Base-by-base conservation (phyloP, 257 asterid species). In the Parsonsia alboflavescens region DNA sequence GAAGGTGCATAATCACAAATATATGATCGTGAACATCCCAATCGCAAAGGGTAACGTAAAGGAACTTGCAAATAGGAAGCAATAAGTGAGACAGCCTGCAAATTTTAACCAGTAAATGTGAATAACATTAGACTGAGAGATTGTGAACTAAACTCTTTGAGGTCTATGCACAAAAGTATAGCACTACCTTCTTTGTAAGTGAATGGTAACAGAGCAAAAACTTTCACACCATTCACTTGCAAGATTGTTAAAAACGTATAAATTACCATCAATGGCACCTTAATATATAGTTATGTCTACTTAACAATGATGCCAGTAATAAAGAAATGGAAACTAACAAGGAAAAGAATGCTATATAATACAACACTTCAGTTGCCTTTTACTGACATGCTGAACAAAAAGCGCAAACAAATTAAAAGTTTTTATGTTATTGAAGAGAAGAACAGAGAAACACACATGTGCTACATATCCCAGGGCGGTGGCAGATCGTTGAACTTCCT, bases 381-480 rank as follows among this genome's bases (percentile, higher is more conserved):
- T n/a, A 50, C 46, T 58, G n/a, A 19, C 41, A 61, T 30, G 22
- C 28, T 4, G 8, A 66, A 68, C 10, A 11, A 75, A 30, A 19
- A 50, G 61, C 24, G 41, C 15, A 54, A 21, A 75, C 7, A 67
- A 68, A 54, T 44, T 42, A 39, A 56, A 13, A 71, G 58, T 26
- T n/a, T n/a, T 56, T 44, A 76, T 54, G 69, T 68, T 72, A 69
- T 62, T 66, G 24, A 77, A 79, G 85, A 76, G 82, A 77, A 65
- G 70, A 65, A 59, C 66, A 59, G 66, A 59, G 66, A 78, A 82
- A 83, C 97, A 80, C 81, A 94, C 99, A 75, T 94, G 97, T 48
- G 99, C 96, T 49, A 90, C 92, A 82, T 88, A 90, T 86, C 97
- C 99, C 81, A 94, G 87, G 77, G 99, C 99, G 54, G 97, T 89